Percentiles rank a stretch among this genome's conserved stretches.
phyloP scores from a whole-genome alignment of 2,329 filamentous ascomycete species.

The Arachnomyces sp. region DNA sequence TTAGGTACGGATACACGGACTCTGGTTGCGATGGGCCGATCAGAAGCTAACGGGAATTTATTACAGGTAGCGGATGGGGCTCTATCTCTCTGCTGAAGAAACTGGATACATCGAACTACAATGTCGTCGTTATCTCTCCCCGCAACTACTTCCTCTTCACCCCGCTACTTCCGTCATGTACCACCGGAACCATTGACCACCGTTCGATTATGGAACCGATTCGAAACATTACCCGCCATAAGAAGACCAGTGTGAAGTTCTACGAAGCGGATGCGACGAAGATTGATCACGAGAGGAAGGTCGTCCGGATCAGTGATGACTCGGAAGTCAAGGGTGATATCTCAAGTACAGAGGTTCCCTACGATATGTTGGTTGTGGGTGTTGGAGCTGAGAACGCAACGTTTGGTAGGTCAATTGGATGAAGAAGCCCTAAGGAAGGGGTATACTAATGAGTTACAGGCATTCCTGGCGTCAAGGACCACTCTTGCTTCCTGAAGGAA shows the following conservation, averaged over 20 bases:
- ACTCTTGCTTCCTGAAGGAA: constrained; percentile 98
- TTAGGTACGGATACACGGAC: constrained; percentile 55
- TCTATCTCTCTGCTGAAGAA: constrained; percentile 96
- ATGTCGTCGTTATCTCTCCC: constrained; percentile 93
- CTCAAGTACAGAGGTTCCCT: constrained; percentile 78
- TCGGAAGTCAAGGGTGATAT: constrained; percentile 84
- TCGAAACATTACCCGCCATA: constrained; percentile 89
- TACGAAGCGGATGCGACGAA: constrained; percentile 97
- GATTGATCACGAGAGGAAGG: constrained; percentile 84
- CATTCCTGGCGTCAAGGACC: constrained; percentile 87
- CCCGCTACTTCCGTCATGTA: constrained; percentile 91
- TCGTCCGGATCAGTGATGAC: constrained; percentile 82
- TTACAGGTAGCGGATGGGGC: constrained; percentile 84
- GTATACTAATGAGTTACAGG: constrained; percentile 30
- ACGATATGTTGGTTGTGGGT: constrained; percentile 96
- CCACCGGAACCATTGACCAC: constrained; percentile 94
- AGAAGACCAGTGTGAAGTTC: constrained; percentile 87
- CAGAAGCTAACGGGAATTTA: constrained; percentile 15
- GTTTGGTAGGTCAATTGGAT: constrained; percentile 54
- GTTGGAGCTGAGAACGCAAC: constrained; percentile 98
- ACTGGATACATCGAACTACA: constrained; percentile 98
- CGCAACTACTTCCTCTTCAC: constrained; percentile 99
- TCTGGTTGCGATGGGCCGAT: constrained; percentile 4
- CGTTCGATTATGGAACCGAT: constrained; percentile 99
- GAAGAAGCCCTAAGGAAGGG: not conserved